Base-by-base conservation (phyloP, 208 protist species). In the Trypanosoma cruzi region DNA sequence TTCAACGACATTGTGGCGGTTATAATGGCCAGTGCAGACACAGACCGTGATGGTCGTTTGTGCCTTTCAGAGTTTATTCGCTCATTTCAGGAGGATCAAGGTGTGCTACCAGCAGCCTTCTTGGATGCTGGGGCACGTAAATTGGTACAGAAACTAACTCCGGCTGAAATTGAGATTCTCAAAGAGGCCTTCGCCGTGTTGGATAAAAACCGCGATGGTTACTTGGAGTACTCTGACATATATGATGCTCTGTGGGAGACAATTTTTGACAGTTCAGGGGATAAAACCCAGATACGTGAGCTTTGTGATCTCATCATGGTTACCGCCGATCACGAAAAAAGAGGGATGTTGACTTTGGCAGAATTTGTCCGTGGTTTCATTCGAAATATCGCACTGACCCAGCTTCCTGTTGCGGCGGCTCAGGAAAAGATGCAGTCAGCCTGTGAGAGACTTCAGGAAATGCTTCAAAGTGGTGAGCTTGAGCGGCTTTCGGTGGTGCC, bases 11-110 rank as follows among this genome's bases (percentile, higher is more conserved):
- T 92, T 62, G 80, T 93, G 14, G 69, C 75, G 5, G 86, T 93
- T 46, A 82, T 93, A 20, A 84, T 95, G 80, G 76, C 79, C 13
- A 89, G 75, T 67, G 89, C 89, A 48, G 89, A 95, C 66, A 49
- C 71, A 32, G 82, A 92, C 62, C 31, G 73, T 37, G 86, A 95
- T 64, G 89, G 89, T 14, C 71, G 80, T 1, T 76, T 95, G 4
- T 92, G 78, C 37, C 68, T 93, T 13, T 90, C 89, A 11, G 86
- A 95, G 75, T 95, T 95, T 59, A 93, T 95, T 59, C 89, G 89
- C 46, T 90, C 82, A 61, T 95, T 84, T 76, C 89, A 95, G 72
- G 86, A 95, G 65, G 89, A 95, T 52, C 89, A 95, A 36, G 86
- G 86, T 52, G 89, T 95, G 20, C 81, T 95, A 20, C 89, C 89